Evolutionary conservation across 225 moss, liverwort and hornwort species (phyloP).

Genomic region (Lunularia cruciata): DNA sequence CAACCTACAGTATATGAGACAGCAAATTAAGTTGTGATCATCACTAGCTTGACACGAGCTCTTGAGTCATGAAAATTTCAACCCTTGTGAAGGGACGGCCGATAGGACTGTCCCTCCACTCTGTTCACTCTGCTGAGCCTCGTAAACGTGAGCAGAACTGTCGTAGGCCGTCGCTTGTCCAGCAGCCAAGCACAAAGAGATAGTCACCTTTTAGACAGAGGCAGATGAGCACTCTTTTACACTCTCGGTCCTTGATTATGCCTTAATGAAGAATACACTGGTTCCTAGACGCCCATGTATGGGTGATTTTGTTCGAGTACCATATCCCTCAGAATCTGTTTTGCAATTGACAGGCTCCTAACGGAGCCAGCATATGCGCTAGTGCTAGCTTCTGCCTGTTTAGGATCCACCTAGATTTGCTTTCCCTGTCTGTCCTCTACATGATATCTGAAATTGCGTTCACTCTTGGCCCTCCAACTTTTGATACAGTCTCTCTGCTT

Average conservation of each 20-base stretch:
- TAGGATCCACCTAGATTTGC: background rate
- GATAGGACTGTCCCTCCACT: background rate
- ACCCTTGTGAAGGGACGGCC: background rate
- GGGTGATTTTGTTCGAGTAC: background rate
- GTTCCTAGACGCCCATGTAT: background rate
- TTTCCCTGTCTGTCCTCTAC: background rate
- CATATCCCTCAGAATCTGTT: background rate
- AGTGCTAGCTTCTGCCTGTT: background rate
- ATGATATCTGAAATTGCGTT: background rate
- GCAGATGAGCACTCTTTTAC: background rate
- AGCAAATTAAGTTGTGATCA: background rate
- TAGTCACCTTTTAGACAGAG: background rate
- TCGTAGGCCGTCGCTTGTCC: background rate
- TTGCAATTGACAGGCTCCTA: background rate
- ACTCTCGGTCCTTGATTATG: background rate
- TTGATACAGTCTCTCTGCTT: background rate
- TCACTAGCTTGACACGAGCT: background rate
- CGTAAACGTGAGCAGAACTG: background rate
- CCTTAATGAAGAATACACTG: background rate
- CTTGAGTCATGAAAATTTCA: background rate
- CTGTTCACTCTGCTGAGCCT: background rate
- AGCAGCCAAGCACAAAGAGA: background rate
- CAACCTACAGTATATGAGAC: background rate
- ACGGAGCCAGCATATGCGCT: background rate
- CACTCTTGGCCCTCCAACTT: background rate